Conservation (phyloP, 179 eudicot species). For the Amaranthus tricolor region DNA sequence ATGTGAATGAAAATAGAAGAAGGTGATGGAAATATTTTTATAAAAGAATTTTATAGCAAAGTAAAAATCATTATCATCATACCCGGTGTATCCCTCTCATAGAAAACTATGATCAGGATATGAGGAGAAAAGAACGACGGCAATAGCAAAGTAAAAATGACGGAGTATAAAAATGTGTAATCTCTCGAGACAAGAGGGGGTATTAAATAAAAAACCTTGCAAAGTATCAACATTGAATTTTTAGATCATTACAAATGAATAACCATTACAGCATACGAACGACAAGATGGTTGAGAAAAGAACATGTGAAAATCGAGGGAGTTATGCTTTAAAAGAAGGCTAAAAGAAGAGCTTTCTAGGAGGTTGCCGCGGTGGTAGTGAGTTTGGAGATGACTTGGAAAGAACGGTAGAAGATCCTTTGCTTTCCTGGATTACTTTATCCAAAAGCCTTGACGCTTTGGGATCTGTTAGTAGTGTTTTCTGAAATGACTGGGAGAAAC, state of each 20-base stretch:
- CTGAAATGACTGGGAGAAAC: slow-evolving; percentile 93
- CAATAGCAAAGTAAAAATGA: no score
- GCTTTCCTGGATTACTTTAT: slow-evolving; percentile 49
- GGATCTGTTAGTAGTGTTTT: slow-evolving; percentile 78
- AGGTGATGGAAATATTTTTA: no score
- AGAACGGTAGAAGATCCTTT: slow-evolving; percentile 33
- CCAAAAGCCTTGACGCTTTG: slow-evolving; percentile 52
- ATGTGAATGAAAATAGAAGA: no score
- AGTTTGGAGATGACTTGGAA: slow-evolving; percentile 35
- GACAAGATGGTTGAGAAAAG: background rate
- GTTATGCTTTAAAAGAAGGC: background rate
- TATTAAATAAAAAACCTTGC: background rate
- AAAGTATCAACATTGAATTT: background rate
- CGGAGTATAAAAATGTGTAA: no score
- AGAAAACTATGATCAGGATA: no score
- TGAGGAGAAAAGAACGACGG: no score
- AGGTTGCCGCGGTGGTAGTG: slow-evolving; percentile 46
- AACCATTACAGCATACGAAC: slow-evolving; percentile 13
- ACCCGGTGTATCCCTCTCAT: no score
- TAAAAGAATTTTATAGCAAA: no score
- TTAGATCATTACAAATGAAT: background rate
- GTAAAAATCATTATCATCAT: no score
- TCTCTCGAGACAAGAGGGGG: background rate
- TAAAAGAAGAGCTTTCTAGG: slow-evolving; percentile 69
- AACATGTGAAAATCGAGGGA: background rate